Base-by-base conservation (phyloP, 352 stramenopile genomes). In the Globisporangium splendens region DNA sequence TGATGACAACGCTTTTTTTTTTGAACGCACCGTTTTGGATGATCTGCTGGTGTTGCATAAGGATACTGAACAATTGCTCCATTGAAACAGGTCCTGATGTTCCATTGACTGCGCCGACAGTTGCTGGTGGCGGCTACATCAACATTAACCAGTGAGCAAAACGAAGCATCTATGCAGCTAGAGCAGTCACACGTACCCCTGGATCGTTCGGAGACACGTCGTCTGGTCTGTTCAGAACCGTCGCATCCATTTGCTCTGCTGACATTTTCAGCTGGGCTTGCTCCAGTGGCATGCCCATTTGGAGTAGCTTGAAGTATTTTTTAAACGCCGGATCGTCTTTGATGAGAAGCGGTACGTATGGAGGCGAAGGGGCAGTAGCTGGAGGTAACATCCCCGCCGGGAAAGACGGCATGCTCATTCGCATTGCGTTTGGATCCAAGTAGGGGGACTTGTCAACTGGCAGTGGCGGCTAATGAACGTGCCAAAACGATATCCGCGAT, bases 1-100 rank as follows among this genome's bases (percentile, higher is more conserved):
- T n/a, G 21, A 3, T 46, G 2, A 11, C 8, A 10, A n/a, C 12
- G 20, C 4, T n/a, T 10, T 46, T 13, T 24, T 47, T 33, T 35
- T 8, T 8, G 28, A 10, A 63, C 50, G 12, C 35, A 89, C 83
- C 86, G 79, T 91, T 83, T 35, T 93, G 83, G 46, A 95, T 92
- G 44, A 93, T 88, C 57, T 93, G 80, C 24, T 95, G 86, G 61
- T 95, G 84, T 43, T 95, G 83, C 83, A 95, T 93, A 7, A 93
- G 60, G 51, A 95, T 93, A 46, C 75, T 89, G 41, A 93, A 92
- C 4, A 95, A 63, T 42, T 95, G 82, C 42, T 95, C 82, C 81
- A 95, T 93, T 11, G 86, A 92, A 20, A 95, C 77, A 5, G 77
- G 75, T 18, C 68, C 68, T 8, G 69, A 66, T 7, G 75, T 60